phyloP scores from a whole-genome alignment of 1,139 yeast species.

The Pichia sp. region DNA sequence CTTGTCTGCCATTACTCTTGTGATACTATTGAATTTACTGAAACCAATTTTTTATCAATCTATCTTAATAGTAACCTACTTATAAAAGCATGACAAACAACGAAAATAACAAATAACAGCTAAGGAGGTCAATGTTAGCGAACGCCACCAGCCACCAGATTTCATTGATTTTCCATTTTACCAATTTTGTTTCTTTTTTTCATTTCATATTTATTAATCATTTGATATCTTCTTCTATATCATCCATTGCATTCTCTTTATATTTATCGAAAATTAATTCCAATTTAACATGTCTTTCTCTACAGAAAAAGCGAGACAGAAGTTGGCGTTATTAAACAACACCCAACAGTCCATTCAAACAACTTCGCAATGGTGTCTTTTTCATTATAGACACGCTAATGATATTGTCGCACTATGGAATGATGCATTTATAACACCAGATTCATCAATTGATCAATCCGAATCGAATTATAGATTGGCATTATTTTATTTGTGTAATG shows the following conservation, averaged over 20 bases:
- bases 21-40: not conserved
- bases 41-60: no score
- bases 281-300: slow-evolving; percentile 54
- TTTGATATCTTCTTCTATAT: not conserved
- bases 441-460: slow-evolving; percentile 26
- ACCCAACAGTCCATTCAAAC: slow-evolving; percentile 81
- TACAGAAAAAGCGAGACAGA: slow-evolving; percentile 47
- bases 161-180: no score
- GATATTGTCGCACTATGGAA: slow-evolving; percentile 63
- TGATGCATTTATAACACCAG: slow-evolving; percentile 30
- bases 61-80: no score
- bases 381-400: slow-evolving; percentile 62
- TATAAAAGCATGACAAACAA: no score
- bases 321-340: slow-evolving; percentile 58
- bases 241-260: not conserved
- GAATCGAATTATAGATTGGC: slow-evolving; percentile 47
- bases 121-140: no score
- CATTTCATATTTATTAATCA: no score
- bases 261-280: no score
- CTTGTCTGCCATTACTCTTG: slow-evolving; percentile 44
- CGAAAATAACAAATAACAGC: no score
- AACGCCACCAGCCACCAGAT: no score
- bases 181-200: no score
- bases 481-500: slow-evolving; percentile 70
- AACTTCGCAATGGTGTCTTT: slow-evolving; percentile 79